These are phyloP conservation scores for Calonectria honghensis DNA, from an alignment of 2,329 filamentous ascomycete species.

Conservation along the genomic window DNA sequence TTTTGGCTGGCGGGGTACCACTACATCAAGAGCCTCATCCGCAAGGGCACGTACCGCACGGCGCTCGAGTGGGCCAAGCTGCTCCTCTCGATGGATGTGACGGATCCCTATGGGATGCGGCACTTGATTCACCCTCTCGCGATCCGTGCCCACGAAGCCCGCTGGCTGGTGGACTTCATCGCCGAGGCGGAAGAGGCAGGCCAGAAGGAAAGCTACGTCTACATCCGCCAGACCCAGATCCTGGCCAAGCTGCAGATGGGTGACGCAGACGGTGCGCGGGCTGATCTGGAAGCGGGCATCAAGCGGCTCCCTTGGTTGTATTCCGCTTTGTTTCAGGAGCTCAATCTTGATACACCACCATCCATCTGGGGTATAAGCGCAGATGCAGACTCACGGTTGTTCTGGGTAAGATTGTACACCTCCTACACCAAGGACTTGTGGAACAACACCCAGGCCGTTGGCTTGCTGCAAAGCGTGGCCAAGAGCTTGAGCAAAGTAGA, in stretches of 20 bases:
- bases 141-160: conserved; percentile 84
- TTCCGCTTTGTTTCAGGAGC: conserved; percentile 84
- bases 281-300: conserved; percentile 80
- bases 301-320: conserved; percentile 89
- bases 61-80: conserved; percentile 96
- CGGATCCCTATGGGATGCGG: conserved; percentile 88
- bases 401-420: conserved; percentile 86
- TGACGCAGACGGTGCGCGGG: conserved; percentile 78
- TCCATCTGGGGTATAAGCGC: conserved; percentile 88
- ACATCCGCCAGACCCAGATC: conserved; percentile 85
- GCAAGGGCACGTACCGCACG: conserved; percentile 95
- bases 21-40: conserved; percentile 88
- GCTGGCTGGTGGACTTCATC: conserved; percentile 84
- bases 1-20: conserved; percentile 93
- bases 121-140: conserved; percentile 90
- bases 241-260: conserved; percentile 85
- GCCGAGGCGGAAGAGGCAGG: conserved; percentile 63
- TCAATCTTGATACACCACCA: conserved; percentile 86
- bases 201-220: conserved; percentile 70
- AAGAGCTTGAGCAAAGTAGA: conserved; percentile 71
- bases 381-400: conserved; percentile 75
- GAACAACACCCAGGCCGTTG: conserved; percentile 84
- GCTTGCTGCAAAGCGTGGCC: conserved; percentile 82
- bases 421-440: conserved; percentile 87
- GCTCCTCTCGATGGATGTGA: conserved; percentile 82